phyloP scores from a whole-genome alignment of 495 filamentous ascomycete species.

The Tuber aestivum region DNA sequence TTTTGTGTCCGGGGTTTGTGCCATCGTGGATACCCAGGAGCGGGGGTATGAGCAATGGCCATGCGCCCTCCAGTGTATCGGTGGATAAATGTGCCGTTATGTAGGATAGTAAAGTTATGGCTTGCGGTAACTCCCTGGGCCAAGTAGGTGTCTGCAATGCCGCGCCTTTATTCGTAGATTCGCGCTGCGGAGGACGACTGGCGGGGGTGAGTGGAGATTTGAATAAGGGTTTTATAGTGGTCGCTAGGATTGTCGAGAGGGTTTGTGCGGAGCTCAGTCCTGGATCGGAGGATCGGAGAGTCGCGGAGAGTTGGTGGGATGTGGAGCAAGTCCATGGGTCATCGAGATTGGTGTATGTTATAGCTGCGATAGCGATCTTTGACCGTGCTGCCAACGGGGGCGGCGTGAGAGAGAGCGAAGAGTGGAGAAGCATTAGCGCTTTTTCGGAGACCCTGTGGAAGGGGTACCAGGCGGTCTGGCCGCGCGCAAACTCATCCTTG shows the following conservation, averaged over 20 bases:
- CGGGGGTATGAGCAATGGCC: conserved; percentile 77
- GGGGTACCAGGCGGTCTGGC: conserved; percentile 1
- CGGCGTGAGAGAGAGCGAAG: not conserved
- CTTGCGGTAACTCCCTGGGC: conserved; percentile 16
- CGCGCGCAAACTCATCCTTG: not conserved
- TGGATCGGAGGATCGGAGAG: conserved; percentile 6
- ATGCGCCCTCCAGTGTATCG: conserved; percentile 43
- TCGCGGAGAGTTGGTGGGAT: not conserved
- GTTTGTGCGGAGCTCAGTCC: conserved; percentile 6
- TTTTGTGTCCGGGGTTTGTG: conserved; percentile 51
- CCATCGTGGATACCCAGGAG: conserved; percentile 77
- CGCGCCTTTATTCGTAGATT: conserved; percentile 18
- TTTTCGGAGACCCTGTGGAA: conserved; percentile 14
- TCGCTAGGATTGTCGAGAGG: conserved; percentile 17
- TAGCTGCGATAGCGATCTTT: conserved; percentile 7
- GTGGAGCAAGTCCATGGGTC: conserved; percentile 33
- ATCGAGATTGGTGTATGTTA: conserved; percentile 15
- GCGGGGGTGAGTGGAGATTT: conserved; percentile 20
- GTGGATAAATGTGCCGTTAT: conserved; percentile 4
- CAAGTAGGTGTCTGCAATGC: conserved; percentile 24
- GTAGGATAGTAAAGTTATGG: conserved; percentile 24
- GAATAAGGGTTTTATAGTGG: conserved; percentile 28
- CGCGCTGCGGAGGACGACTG: conserved; percentile 25
- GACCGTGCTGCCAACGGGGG: not conserved
- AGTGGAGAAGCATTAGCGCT: conserved; percentile 16